These are phyloP conservation scores for Ceratobasidium sp. DNA, from an alignment of 1,284 basidiomycete genomes.

Conservation along the genomic window DNA sequence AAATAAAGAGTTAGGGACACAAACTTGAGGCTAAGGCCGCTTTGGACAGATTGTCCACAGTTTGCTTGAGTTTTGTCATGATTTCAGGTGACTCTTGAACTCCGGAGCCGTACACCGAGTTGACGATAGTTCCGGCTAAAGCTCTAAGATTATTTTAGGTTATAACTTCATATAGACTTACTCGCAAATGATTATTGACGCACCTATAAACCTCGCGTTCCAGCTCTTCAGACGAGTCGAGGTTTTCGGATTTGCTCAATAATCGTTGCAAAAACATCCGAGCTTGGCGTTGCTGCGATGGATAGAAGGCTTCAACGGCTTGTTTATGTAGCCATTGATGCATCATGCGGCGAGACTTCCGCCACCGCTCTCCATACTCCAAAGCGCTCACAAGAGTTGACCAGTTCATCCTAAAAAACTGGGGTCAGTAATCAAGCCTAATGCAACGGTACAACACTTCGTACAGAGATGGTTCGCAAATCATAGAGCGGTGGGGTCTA, in stretches of 20 bases:
- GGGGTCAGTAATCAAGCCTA: not conserved
- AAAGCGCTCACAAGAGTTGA: not conserved
- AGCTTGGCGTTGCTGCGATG: not conserved
- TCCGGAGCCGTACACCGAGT: slow-evolving; percentile 11
- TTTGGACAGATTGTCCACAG: not conserved
- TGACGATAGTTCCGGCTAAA: not conserved
- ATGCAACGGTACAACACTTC: not conserved
- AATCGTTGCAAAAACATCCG: not conserved
- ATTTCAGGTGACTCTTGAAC: not conserved
- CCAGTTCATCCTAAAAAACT: not conserved
- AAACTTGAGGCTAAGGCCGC: not conserved
- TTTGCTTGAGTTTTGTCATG: not conserved
- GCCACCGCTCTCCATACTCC: slow-evolving; percentile 14
- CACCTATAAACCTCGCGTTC: not conserved
- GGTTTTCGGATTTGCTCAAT: not conserved
- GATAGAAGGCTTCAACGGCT: not conserved
- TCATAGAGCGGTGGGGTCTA: not conserved
- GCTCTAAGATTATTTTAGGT: not conserved
- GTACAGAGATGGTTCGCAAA: slow-evolving; percentile 11
- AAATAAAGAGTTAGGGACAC: not conserved
- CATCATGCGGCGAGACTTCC: slow-evolving; percentile 14
- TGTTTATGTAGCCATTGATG: slow-evolving; percentile 15
- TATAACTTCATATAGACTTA: not conserved
- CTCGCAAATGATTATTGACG: not conserved
- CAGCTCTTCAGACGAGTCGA: not conserved